A percentile compares a stretch with the other conserved stretches of the same genome.
These are phyloP conservation scores for Zygoascus biomembranicola DNA, from an alignment of 805 yeast species.

Conservation along the genomic window DNA sequence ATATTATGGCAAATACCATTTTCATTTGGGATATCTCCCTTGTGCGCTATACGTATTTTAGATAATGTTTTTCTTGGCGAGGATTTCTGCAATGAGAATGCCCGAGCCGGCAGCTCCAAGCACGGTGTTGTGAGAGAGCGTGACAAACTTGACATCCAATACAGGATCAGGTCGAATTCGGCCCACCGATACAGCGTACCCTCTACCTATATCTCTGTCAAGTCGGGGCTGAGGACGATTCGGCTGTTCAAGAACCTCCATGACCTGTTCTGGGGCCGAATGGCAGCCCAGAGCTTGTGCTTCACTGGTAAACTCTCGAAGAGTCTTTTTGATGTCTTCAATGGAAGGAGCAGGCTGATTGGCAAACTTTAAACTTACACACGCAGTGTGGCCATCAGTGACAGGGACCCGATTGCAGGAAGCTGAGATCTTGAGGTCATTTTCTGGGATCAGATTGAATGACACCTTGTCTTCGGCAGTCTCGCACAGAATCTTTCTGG, in stretches of 20 bases:
- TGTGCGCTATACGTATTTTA: slow-evolving; percentile 20
- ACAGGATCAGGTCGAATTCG: slow-evolving; percentile 90
- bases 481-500: slow-evolving; percentile 75
- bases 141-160: slow-evolving; percentile 91
- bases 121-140: slow-evolving; percentile 93
- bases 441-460: slow-evolving; percentile 51
- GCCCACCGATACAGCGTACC: slow-evolving; percentile 92
- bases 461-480: slow-evolving; percentile 39
- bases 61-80: slow-evolving; percentile 66
- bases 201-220: slow-evolving; percentile 91
- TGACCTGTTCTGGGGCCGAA: slow-evolving; percentile 89
- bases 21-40: background rate
- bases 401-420: slow-evolving; percentile 97
- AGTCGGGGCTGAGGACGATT: slow-evolving; percentile 98
- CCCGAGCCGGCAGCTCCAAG: slow-evolving; percentile 99
- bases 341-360: slow-evolving; percentile 77
- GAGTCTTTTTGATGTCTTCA: slow-evolving; percentile 63
- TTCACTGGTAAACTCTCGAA: slow-evolving; percentile 73
- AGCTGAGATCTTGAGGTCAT: slow-evolving; percentile 81
- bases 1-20: background rate
- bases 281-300: slow-evolving; percentile 72
- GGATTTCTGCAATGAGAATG: slow-evolving; percentile 85
- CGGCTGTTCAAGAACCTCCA: slow-evolving; percentile 81
- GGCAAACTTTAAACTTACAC: slow-evolving; percentile 78
- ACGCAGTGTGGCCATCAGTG: slow-evolving; percentile 95